These are phyloP conservation scores for Phytopythium cucurbitacearum DNA, from an alignment of 352 stramenopile genomes.

Conservation along the genomic window DNA sequence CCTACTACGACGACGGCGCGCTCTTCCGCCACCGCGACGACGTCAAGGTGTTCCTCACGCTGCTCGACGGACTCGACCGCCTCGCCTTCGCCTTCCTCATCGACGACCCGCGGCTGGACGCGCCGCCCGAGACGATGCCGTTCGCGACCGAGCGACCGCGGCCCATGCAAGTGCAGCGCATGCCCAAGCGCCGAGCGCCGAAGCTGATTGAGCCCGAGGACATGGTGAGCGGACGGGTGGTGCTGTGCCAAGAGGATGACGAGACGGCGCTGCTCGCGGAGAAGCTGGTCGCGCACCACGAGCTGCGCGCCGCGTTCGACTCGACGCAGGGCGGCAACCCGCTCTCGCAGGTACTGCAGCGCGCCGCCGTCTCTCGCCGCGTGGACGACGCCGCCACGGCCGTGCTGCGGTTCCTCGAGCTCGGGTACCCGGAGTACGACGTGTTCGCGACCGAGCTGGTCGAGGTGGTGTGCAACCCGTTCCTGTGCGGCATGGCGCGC, in stretches of 20 bases:
- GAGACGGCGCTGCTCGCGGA: constrained; percentile 62
- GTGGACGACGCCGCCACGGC: constrained; percentile 67
- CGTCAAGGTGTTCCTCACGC: constrained; percentile 66
- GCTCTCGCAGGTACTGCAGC: constrained; percentile 62
- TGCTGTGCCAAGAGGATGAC: constrained; percentile 58
- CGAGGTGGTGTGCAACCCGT: constrained; percentile 80
- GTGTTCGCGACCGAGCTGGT: constrained; percentile 73
- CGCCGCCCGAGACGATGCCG: constrained; percentile 57
- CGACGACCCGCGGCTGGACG: constrained; percentile 66
- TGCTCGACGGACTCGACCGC: constrained; percentile 59
- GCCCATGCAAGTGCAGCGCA: constrained; percentile 31
- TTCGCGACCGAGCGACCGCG: constrained; percentile 64
- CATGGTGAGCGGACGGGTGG: constrained; percentile 72
- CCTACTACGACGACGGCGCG: constrained; percentile 77
- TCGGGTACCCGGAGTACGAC: constrained; percentile 84
- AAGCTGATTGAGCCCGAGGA: constrained; percentile 82
- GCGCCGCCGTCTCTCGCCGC: constrained; percentile 52
- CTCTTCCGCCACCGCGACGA: constrained; percentile 80
- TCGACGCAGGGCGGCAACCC: constrained; percentile 70
- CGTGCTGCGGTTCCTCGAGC: constrained; percentile 76
- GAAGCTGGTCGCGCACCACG: constrained; percentile 75
- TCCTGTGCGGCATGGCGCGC: constrained; percentile 78
- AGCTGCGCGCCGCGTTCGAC: constrained; percentile 67
- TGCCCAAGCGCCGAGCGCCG: constrained; percentile 46
- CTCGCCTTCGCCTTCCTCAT: constrained; percentile 80